These are phyloP conservation scores for Hansfordia pulvinata DNA, from an alignment of 2,329 filamentous ascomycete species.

Conservation along the genomic window DNA sequence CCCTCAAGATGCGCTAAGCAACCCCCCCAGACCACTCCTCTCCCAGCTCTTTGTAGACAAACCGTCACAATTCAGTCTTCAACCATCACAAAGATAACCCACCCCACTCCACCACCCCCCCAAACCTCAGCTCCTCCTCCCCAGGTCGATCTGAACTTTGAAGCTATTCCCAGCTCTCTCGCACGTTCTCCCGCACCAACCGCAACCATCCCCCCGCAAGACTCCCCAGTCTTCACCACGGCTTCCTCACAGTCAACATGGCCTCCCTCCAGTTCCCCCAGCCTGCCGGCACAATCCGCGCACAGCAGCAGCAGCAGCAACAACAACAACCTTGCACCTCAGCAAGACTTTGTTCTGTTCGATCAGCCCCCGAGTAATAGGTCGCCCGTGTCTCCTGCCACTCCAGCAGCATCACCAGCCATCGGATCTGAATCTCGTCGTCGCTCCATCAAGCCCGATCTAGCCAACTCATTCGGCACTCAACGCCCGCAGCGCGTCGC, in stretches of 20 bases:
- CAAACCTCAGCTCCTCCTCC: conserved; percentile 42
- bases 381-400: conserved; percentile 27
- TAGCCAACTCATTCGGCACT: conserved; percentile 23
- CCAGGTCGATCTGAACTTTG: conserved; percentile 55
- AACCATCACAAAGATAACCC: conserved; percentile 21
- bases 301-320: conserved; percentile 35
- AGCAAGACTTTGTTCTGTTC: conserved; percentile 73
- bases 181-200: no score
- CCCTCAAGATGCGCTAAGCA: conserved; percentile 46
- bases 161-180: conserved; percentile 45
- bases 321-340: conserved; percentile 36
- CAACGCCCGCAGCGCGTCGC: conserved; percentile 33
- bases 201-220: conserved; percentile 49
- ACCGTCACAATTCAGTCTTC: conserved; percentile 40
- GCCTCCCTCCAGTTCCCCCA: conserved; percentile 56
- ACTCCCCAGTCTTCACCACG: conserved; percentile 70
- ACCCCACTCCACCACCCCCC: conserved; percentile 31
- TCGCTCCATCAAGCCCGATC: conserved; percentile 21
- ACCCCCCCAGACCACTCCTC: conserved; percentile 21
- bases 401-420: conserved; percentile 27
- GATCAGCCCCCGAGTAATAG: conserved; percentile 32
- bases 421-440: no score
- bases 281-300: conserved; percentile 49
- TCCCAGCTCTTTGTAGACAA: conserved; percentile 17
- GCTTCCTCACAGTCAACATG: conserved; percentile 65